Conservation (phyloP, 306 rosid species). For the cucumber (Cucumis sativus) region DNA sequence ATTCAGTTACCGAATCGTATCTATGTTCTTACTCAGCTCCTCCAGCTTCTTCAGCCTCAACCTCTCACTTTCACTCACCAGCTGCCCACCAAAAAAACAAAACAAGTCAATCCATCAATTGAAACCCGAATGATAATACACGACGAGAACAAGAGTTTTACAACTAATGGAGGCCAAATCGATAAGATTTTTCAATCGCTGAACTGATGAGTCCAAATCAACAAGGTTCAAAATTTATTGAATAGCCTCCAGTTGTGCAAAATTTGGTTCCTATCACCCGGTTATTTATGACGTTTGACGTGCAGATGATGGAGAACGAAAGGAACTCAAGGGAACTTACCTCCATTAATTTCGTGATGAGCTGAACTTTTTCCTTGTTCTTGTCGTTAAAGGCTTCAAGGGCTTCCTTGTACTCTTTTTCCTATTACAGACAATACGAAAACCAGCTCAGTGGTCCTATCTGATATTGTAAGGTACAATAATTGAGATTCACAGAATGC, state of each 20-base stretch:
- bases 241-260: neutral
- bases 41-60: conserved; percentile 97
- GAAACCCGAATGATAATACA: neutral
- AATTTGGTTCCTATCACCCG: neutral
- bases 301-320: neutral
- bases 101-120: neutral
- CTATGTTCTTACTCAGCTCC: conserved; percentile 84
- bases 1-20: conserved; percentile 34
- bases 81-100: conserved; percentile 8
- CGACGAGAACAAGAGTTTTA: neutral
- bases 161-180: neutral
- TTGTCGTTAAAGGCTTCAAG: conserved; percentile 92
- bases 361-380: conserved; percentile 88
- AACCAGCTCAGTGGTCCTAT: conserved; percentile 6
- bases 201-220: neutral
- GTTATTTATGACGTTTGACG: neutral
- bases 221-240: neutral
- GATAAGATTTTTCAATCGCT: neutral
- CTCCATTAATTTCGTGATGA: conserved; percentile 71
- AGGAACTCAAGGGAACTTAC: conserved; percentile 10
- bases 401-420: conserved; percentile 85
- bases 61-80: conserved; percentile 66
- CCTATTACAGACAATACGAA: conserved; percentile 31
- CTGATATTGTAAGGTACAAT: neutral
- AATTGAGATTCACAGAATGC: conserved; percentile 2